Evolutionary conservation across 2,329 filamentous ascomycete genomes (phyloP), one percentile per base, ranked within the genome.

Genomic region (Capronia americana): DNA sequence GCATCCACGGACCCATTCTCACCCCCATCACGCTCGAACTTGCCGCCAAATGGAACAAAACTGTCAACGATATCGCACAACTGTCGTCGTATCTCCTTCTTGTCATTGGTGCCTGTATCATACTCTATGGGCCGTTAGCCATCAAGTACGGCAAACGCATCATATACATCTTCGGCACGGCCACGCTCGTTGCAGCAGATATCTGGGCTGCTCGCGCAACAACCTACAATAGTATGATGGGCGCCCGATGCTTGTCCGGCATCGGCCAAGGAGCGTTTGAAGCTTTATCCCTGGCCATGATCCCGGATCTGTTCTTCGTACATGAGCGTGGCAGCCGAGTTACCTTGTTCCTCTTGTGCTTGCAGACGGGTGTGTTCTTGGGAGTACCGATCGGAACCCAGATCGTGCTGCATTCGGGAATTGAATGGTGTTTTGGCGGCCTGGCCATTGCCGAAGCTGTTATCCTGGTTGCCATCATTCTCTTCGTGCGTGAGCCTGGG

Each of bases 301-400:
- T 97, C 73, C 92, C 93, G 2, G 94, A 98, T 77, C 97, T 97
- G 66, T 98, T 93, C 81, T 97, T 97, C 75, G 82, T 97, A 23
- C 94, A 97, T 74, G 94, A 97, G 79, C 86, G 94, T 67, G 94
- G 93, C 0, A 97, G 92, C 75, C 90, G 94, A 4, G 88, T 98
- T 53, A 94, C 94, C 11, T 92, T 97, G 24, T 97, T 97, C 75
- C 97, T 93, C 0, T 80, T 98, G 23, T 82, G 97, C 4, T 84
- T 44, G 17, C 85, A 97, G 0, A 91, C 93, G 11, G 93, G 93
- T 55, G 97, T 97, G 82, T 97, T 97, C 72, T 76, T 97, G 69
- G 85, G 97, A 3, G 94, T 94, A 0, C 81, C 97, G 20, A 89
- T 96, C 24, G 95, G 92, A 76, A 93, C 93, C 6, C 92, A 84